Percentiles rank a stretch among this genome's conserved stretches.
Conservation (phyloP, 495 filamentous ascomycete species). For the Niebla homalea region DNA sequence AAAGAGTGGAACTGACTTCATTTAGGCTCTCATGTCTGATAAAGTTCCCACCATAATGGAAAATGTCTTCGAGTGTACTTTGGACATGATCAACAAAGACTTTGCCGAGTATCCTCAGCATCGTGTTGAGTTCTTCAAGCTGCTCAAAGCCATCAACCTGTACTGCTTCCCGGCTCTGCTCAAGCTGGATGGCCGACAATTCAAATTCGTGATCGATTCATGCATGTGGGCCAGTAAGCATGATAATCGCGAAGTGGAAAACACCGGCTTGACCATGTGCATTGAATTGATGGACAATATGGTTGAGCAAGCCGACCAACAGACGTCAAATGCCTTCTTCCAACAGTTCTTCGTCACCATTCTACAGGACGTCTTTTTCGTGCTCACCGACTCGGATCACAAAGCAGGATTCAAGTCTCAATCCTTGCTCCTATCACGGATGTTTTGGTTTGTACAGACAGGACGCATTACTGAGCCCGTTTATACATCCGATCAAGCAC, state of each 20-base stretch:
- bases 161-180: constrained; percentile 91
- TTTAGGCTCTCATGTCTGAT: constrained; percentile 82
- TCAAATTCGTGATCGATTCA: constrained; percentile 98
- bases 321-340: constrained; percentile 89
- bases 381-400: constrained; percentile 92
- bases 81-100: constrained; percentile 99
- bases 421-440: constrained; percentile 78
- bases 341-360: constrained; percentile 91
- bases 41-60: constrained; percentile 97
- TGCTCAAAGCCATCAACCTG: constrained; percentile 88
- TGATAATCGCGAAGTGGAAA: constrained; percentile 95
- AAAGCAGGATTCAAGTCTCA: constrained; percentile 98
- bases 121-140: constrained; percentile 94
- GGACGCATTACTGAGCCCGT: constrained; percentile 87
- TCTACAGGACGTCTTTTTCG: constrained; percentile 96
- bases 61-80: constrained; percentile 94
- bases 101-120: constrained; percentile 99
- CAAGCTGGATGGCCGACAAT: constrained; percentile 85
- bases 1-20: constrained; percentile 19
- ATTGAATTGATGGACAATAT: constrained; percentile 96
- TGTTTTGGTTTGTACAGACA: constrained; percentile 82
- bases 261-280: constrained; percentile 97
- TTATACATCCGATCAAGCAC: constrained; percentile 69
- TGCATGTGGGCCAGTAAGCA: constrained; percentile 99
- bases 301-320: constrained; percentile 68